Evolutionary conservation across 2,329 filamentous ascomycete genomes (phyloP), one percentile per base, ranked within the genome.

Genomic region (Colletotrichum sp.): DNA sequence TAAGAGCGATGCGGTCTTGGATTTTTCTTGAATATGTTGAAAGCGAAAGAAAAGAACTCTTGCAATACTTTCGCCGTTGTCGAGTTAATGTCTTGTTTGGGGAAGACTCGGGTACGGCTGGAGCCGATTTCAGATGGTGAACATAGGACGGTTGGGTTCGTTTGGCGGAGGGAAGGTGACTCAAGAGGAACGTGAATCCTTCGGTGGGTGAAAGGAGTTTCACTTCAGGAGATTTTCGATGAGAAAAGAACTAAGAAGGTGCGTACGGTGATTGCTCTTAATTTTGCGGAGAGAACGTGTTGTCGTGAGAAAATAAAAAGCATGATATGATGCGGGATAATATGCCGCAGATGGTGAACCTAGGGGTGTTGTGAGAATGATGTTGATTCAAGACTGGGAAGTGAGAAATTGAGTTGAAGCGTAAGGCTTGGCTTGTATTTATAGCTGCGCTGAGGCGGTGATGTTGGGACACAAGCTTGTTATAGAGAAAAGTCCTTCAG

Each of bases 401-500:
- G 44, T 49, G 1, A 22, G 44, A 49, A 49, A 3, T 13, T 13
- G 11, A 49, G 44, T 22, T 49, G 44, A 49, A n/a, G 11, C 22
- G 6, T 22, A 49, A 12, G 16, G n/a, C n/a, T 22, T 52, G n/a
- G 12, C 12, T 7, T 22, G 44, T 5, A 52, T 52, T 49, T 22
- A 3, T 52, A 52, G 44, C 11, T 52, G 11, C n/a, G 0, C n/a
- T 22, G 39, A 7, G 9, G 19, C 19, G 8, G 39, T n/a, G 39
- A 49, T n/a, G 39, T 49, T 49, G 39, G 39, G 3, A n/a, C 5
- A 49, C 5, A n/a, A 44, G 19, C 39, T 49, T 9, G 19, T 9
- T 49, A 76, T n/a, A 76, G 32, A 15, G 73, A 75, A n/a, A 77
- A 75, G 30, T 77, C 61, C 32, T 66, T 75, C 30, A 75, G 30